Evolutionary conservation across 2,329 filamentous ascomycete genomes (phyloP).

Genomic region (Aspergillus quadrilineatus): DNA sequence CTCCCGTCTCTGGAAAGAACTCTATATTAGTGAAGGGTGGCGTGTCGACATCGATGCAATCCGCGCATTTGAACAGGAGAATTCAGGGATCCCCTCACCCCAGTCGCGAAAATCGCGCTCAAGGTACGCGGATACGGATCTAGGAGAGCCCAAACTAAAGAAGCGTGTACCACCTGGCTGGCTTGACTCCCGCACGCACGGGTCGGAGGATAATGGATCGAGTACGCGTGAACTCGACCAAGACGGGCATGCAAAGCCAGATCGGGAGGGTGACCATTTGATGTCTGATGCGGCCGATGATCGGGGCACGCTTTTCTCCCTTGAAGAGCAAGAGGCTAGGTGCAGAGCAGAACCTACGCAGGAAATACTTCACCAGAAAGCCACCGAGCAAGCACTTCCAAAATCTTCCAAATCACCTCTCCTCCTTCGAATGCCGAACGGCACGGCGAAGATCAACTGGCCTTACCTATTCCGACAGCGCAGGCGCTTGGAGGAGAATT

Average conservation of each 20-base stretch:
- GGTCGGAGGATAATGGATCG: slow-evolving; percentile 16
- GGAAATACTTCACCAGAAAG: slow-evolving; percentile 11
- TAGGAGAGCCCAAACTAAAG: slow-evolving; percentile 53
- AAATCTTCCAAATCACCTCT: slow-evolving; percentile 34
- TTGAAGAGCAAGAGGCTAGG: slow-evolving; percentile 19
- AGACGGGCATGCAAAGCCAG: slow-evolving; percentile 20
- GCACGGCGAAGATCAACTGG: slow-evolving; percentile 72
- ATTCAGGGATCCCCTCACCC: slow-evolving; percentile 37
- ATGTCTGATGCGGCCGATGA: slow-evolving; percentile 43
- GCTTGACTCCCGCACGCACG: slow-evolving; percentile 40
- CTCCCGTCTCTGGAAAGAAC: slow-evolving; percentile 77
- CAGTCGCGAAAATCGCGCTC: slow-evolving; percentile 49
- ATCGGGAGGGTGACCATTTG: slow-evolving; percentile 43
- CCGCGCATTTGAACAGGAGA: slow-evolving; percentile 61
- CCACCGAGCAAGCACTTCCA: slow-evolving; percentile 16
- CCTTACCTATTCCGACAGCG: slow-evolving; percentile 89
- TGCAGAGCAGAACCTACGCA: slow-evolving; percentile 11
- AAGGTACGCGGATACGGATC: slow-evolving; percentile 48
- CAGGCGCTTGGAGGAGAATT: slow-evolving; percentile 81
- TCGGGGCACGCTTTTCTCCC: slow-evolving; percentile 14
- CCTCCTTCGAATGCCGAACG: slow-evolving; percentile 33
- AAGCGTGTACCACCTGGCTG: slow-evolving; percentile 51
- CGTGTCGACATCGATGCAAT: slow-evolving; percentile 67
- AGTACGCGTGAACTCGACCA: slow-evolving; percentile 5
- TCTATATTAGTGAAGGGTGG: slow-evolving; percentile 88